Evolutionary conservation across 768 basidiomycete genomes (phyloP).

Genomic region (Calocera viscosa): DNA sequence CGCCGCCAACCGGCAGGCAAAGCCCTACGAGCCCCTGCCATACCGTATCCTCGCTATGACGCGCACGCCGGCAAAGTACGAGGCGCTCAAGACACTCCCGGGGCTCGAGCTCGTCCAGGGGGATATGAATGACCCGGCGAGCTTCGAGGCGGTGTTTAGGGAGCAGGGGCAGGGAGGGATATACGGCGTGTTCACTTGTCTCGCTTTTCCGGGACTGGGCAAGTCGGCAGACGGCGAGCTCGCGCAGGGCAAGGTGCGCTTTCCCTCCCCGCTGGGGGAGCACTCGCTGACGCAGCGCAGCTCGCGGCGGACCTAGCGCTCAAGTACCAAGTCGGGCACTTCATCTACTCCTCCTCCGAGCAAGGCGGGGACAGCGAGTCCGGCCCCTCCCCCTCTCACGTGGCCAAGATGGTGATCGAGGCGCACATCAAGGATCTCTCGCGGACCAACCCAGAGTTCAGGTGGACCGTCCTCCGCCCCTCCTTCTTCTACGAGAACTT

Average conservation of each 20-base stretch:
- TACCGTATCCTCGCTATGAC: slow-evolving; percentile 33
- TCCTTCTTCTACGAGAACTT: slow-evolving; percentile 38
- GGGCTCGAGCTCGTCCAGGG: slow-evolving; percentile 29
- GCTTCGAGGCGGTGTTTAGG: slow-evolving; percentile 29
- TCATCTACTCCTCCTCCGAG: slow-evolving; percentile 32
- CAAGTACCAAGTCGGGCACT: slow-evolving; percentile 29
- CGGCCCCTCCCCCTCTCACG: slow-evolving; percentile 22
- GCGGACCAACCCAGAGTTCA: slow-evolving; percentile 12
- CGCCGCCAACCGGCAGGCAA: slow-evolving; percentile 9
- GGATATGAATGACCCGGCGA: slow-evolving; percentile 25
- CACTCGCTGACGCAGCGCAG: slow-evolving; percentile 17
- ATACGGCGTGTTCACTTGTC: slow-evolving; percentile 33
- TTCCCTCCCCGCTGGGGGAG: not conserved
- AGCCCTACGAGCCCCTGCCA: slow-evolving; percentile 5
- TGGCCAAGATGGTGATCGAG: slow-evolving; percentile 32
- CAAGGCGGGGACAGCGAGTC: slow-evolving; percentile 31
- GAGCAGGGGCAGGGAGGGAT: slow-evolving; percentile 25
- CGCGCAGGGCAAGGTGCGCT: slow-evolving; percentile 32
- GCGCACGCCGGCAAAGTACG: slow-evolving; percentile 25
- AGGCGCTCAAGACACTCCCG: slow-evolving; percentile 21
- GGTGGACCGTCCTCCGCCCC: slow-evolving; percentile 29
- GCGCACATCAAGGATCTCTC: slow-evolving; percentile 27
- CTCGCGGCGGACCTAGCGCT: slow-evolving; percentile 29
- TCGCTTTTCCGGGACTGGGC: slow-evolving; percentile 34
- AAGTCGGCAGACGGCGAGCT: slow-evolving; percentile 32